phyloP scores from a whole-genome alignment of 768 basidiomycete species.

The Saitozyma sp. region DNA sequence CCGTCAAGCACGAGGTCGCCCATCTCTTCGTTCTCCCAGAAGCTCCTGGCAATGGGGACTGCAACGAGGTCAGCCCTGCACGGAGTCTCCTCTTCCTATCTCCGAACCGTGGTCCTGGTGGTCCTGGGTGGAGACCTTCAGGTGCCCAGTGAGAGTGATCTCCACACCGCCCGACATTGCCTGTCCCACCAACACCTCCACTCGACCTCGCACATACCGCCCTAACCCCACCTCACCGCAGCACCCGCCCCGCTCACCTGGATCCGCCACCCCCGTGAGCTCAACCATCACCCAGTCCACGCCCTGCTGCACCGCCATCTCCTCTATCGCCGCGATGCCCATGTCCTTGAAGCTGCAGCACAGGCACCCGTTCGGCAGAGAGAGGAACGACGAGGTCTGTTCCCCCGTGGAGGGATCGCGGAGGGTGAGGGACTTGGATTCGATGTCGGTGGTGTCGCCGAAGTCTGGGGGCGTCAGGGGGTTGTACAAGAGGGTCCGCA shows the following conservation, averaged over 20 bases:
- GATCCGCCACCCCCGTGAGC: slow-evolving; percentile 94
- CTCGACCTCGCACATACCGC: neutral
- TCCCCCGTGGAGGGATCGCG: slow-evolving; percentile 61
- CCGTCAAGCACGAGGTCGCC: slow-evolving; percentile 63
- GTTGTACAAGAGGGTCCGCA: neutral
- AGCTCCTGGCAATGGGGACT: slow-evolving; percentile 50
- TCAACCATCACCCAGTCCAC: slow-evolving; percentile 94
- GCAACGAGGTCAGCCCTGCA: neutral
- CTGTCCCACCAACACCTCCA: too few species aligned
- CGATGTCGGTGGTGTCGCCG: slow-evolving; percentile 93
- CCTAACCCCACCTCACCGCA: neutral
- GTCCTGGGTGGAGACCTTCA: neutral
- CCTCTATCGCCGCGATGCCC: slow-evolving; percentile 90
- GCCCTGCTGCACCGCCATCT: slow-evolving; percentile 56
- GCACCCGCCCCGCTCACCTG: slow-evolving; percentile 59
- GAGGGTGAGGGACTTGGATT: slow-evolving; percentile 86
- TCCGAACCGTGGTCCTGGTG: neutral
- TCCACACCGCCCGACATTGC: too few species aligned
- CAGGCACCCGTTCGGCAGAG: slow-evolving; percentile 93
- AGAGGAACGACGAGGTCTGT: slow-evolving; percentile 71
- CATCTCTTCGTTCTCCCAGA: slow-evolving; percentile 57
- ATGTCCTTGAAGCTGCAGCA: slow-evolving; percentile 97
- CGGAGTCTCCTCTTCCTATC: neutral
- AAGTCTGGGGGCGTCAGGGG: slow-evolving; percentile 57
- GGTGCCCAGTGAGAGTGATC: neutral